phyloP scores from a whole-genome alignment of 176 grass and related monocot species.

The Oryza meyeriana region DNA sequence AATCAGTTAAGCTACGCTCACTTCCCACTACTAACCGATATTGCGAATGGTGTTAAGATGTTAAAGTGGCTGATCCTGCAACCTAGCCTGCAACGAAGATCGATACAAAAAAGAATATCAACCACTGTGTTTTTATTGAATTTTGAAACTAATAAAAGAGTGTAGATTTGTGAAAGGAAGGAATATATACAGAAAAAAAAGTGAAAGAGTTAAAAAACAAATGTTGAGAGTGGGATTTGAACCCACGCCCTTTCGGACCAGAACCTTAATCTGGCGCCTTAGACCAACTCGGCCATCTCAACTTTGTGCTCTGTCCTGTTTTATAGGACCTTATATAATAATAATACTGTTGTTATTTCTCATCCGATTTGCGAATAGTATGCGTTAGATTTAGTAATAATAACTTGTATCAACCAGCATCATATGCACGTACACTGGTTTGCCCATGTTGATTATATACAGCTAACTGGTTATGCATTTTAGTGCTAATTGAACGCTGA shows the following conservation, averaged over 20 bases:
- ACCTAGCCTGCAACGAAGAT: not conserved
- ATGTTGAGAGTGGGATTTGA: constrained; percentile 64
- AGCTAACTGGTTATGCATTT: not conserved
- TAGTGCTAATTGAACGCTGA: not conserved
- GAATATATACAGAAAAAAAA: not conserved
- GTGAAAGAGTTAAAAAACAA: fast-evolving
- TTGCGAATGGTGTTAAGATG: not conserved
- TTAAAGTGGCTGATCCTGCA: no score
- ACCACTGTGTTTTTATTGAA: not conserved
- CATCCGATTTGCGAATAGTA: no score
- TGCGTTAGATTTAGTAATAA: no score
- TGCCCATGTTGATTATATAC: not conserved
- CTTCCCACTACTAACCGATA: not conserved
- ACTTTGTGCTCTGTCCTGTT: not conserved
- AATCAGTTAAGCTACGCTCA: no score
- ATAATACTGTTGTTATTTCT: no score
- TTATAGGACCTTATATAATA: not conserved
- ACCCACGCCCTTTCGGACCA: constrained; percentile 77
- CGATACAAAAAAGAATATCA: not conserved
- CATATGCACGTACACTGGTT: not conserved
- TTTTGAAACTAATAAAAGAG: not conserved
- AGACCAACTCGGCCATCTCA: constrained; percentile 94
- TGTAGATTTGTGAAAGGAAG: not conserved
- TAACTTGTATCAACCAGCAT: not conserved
- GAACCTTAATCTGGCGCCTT: constrained; percentile 73